Base-by-base conservation (phyloP, 148 eudicot species). In the Fagopyrum homotropicum region DNA sequence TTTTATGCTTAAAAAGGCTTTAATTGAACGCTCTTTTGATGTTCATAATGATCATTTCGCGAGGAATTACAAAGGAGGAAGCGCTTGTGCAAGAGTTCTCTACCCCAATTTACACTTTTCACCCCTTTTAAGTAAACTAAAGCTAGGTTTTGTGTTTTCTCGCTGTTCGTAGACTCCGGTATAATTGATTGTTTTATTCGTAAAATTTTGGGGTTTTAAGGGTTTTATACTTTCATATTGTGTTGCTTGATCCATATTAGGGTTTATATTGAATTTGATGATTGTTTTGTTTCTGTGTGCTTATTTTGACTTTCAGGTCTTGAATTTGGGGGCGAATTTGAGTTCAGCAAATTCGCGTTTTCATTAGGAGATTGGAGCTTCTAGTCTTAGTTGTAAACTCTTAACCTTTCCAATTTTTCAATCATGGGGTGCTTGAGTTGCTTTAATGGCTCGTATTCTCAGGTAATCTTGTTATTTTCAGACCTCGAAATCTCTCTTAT, bases 341-440 rank as follows among this genome's bases (percentile, higher is more conserved):
- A 29, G 26, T 19, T 57, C 10, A 5, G 63, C 29, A 57, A 57
- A 17, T 57, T 57, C 29, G 63, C 30, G 29, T 19, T 57, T 57
- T 10, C 10, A 59, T 61, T 63, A 10, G n/a, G 69, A 30, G 26
- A 44, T 29, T 9, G 69, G 44, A 63, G 12, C 44, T 10, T 12
- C 16, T 22, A 35, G 66, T 10, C 10, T 60, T 60, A 26, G 12
- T 63, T 15, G 43, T 44, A 63, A 63, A 63, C 69, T 63, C 69
- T 6, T 29, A 16, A 6, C 35, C 69, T 63, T 30, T 66, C 71
- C 2, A 66, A 5, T 66, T 43, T 45, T 9, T 66, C 15, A 15
- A 47, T 49, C 44, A 73, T 73, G 77, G 70, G 55, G 40, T 61
- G 77, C 40, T 75, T 75, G 54, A 26, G 45, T 45, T 75, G 77